Conservation (phyloP, 495 filamentous ascomycete species). For the Talaromyces stipitatus region DNA sequence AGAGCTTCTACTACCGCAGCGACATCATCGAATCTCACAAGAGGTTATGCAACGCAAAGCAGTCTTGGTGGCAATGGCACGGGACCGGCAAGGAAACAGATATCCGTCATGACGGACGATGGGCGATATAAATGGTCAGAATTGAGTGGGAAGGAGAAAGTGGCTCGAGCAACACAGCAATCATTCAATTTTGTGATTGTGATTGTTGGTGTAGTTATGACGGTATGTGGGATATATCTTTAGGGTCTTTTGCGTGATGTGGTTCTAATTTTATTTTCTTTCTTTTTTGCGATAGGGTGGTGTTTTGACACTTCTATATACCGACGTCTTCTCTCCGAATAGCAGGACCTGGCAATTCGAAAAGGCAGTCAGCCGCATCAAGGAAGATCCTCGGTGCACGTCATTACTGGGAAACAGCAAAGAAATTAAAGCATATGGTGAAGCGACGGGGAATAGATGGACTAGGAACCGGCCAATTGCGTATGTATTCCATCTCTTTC, state of each 20-base stretch:
- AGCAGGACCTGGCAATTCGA: constrained; percentile 86
- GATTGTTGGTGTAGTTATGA: constrained; percentile 63
- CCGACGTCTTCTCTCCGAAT: constrained; percentile 79
- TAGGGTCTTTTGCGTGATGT: not conserved
- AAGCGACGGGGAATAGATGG: constrained; percentile 78
- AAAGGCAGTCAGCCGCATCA: constrained; percentile 72
- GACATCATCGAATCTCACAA: not conserved
- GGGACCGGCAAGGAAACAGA: constrained; percentile 44
- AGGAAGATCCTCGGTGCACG: constrained; percentile 58
- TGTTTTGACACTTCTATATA: constrained; percentile 70
- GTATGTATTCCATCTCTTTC: constrained; percentile 37
- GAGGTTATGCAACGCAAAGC: constrained; percentile 46
- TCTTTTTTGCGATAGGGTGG: constrained; percentile 48
- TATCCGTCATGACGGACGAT: constrained; percentile 77
- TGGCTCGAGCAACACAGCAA: constrained; percentile 80
- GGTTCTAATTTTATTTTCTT: not conserved
- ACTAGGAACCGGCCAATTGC: constrained; percentile 75
- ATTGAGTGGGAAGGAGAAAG: constrained; percentile 69
- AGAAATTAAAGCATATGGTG: constrained; percentile 77
- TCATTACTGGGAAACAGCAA: constrained; percentile 68
- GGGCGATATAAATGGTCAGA: constrained; percentile 73
- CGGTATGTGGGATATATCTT: constrained; percentile 37
- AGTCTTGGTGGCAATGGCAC: constrained; percentile 24
- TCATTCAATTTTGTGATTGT: constrained; percentile 79
- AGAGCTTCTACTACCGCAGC: not conserved